Evolutionary conservation across 2,329 filamentous ascomycete genomes (phyloP), one percentile per base, ranked within the genome.

Genomic region (Claviceps capensis): DNA sequence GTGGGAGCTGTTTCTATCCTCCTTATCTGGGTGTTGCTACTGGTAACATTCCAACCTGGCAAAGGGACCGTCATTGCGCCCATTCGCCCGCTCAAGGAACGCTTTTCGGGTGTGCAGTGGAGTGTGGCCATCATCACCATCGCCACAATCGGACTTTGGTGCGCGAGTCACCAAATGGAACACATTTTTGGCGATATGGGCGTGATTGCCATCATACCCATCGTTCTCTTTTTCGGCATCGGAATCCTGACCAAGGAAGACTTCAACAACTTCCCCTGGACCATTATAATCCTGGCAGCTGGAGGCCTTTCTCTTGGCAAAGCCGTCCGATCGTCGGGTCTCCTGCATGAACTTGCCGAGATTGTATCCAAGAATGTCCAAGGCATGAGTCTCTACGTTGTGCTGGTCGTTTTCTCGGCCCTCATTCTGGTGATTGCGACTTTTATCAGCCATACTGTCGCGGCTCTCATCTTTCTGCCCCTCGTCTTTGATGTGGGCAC

Each of bases 261-360:
- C 70, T 98, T 98, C 66, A 98, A 98, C 74, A 98, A 98, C 68
- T 98, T 98, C 68, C 85, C 96, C 41, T 98, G 93, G 93, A 98
- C 94, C 19, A 98, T 98, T 68, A 96, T 98, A 69, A 97, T 98
- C 62, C 83, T 98, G 19, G 93, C 93, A 0, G 91, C 93, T 0
- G 93, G 93, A 47, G 93, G 93, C 7, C 72, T 98, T 37, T 89
- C 89, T 1, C 81, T 98, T 0, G 93, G 93, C 52, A 96, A 95
- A 67, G 87, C 91, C 0, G 93, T 98, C 53, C 91, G 89, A 57
- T 93, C 88, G 0, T 97, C 91, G 0, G 93, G 93, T 1, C 76
- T 98, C 11, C 74, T 98, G 36, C 86, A 95, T 65, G 94, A 89
- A 0, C 85, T 98, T 48, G 93, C 93, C 2, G 73, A 76, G 5